Evolutionary conservation across 2,329 filamentous ascomycete species (phyloP).

Genomic region (Fusarium virguliforme): DNA sequence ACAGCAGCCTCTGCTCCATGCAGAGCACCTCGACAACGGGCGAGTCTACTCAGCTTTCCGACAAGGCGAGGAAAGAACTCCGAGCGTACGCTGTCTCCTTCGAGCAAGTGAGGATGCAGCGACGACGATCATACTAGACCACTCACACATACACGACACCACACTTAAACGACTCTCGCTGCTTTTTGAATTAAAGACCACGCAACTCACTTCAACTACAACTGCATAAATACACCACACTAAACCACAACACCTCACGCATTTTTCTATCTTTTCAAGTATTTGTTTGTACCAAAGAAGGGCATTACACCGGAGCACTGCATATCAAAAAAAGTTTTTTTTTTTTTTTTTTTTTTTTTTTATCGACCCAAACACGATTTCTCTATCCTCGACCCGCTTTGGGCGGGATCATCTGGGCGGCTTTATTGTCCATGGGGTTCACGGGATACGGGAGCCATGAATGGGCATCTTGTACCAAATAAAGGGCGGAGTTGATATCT

Average conservation of each 20-base stretch:
- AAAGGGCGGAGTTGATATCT: constrained; percentile 53
- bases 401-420: constrained; percentile 46
- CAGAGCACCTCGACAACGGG: constrained; percentile 73
- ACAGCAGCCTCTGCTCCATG: constrained; percentile 87
- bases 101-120: constrained; percentile 80
- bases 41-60: constrained; percentile 75
- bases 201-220: constrained; percentile 55
- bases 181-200: constrained; percentile 38
- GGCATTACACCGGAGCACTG: constrained; percentile 67
- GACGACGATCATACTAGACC: constrained; percentile 70
- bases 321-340: constrained; percentile 61
- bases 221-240: constrained; percentile 38
- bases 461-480: constrained; percentile 54
- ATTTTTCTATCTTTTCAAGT: constrained; percentile 44
- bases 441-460: constrained; percentile 47
- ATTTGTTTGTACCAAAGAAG: constrained; percentile 62
- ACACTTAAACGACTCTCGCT: constrained; percentile 25
- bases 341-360: constrained; percentile 50
- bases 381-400: constrained; percentile 41
- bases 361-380: constrained; percentile 45
- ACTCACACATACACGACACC: constrained; percentile 32
- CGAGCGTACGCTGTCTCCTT: constrained; percentile 91
- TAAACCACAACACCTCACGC: constrained; percentile 45
- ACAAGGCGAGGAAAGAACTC: constrained; percentile 84
- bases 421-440: constrained; percentile 46